Conservation (phyloP, 139 green algal species). For the Bryopsis sp. region DNA sequence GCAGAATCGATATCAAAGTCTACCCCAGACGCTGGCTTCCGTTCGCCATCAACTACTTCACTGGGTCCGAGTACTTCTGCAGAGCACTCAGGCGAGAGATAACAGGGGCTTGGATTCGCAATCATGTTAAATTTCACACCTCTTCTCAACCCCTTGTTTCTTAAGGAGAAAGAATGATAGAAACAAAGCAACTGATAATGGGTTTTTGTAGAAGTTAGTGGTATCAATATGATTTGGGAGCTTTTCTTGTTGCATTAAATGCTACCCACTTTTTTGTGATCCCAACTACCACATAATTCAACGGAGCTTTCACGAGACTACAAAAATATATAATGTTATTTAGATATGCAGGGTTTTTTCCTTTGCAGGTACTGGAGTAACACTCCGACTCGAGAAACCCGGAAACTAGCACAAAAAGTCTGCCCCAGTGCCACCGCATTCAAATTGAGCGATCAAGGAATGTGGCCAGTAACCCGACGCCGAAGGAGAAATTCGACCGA, state of each 20-base stretch:
- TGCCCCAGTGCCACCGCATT: constrained; percentile 29
- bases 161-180: too few species aligned
- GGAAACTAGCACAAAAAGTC: neutral
- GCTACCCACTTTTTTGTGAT: neutral
- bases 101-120: too few species aligned
- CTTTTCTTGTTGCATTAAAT: neutral
- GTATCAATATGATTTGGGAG: neutral
- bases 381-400: constrained; percentile 2
- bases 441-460: constrained; percentile 23
- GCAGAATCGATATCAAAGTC: constrained; percentile 57
- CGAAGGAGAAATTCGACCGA: constrained; percentile 11
- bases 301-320: neutral
- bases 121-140: too few species aligned
- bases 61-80: constrained; percentile 25
- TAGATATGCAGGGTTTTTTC: neutral
- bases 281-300: neutral
- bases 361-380: constrained; percentile 30
- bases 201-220: neutral
- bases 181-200: neutral
- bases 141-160: too few species aligned
- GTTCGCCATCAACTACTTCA: constrained; percentile 36
- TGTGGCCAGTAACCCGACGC: neutral
- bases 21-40: constrained; percentile 24
- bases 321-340: neutral
- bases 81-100: constrained; percentile 26